Base-by-base conservation (phyloP, 1,139 yeast species). In the Pneumocystis sp. region DNA sequence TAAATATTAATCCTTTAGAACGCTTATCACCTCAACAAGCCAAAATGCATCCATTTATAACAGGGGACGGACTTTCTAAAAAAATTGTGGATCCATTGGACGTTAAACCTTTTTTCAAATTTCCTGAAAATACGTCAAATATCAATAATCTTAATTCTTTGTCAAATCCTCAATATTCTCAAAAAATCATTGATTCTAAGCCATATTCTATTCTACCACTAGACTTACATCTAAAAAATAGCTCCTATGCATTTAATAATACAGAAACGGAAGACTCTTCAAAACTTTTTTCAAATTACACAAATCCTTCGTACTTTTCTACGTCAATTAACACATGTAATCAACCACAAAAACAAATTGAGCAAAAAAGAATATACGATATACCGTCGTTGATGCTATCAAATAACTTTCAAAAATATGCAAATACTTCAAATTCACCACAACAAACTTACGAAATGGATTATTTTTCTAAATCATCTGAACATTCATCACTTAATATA, bases 1-100 rank as follows among this genome's bases (percentile, higher is more conserved):
- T 93, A 67, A 89, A 86, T 70, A 76, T 89, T 73, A 91, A 91
- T 75, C 98, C 98, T 0, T 80, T 93, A 71, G 96, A 91, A 74
- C 81, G 99, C 71, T 86, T 96, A 85, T 89, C 97, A 0, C 98
- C 98, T 12, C 96, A 89, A 71, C 97, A 93, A 74, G 98, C 97
- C 0, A 80, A 87, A 34, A 80, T 84, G 75, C 98, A 95, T 76
- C 97, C 97, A 0, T 93, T 95, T 74, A 83, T 93, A 29, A 86
- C 86, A 12, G 77, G 75, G 60, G 68, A 72, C 61, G 72, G 71
- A 69, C 76, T 72, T 62, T 59, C 29, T 3, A 64, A 62, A 17
- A 64, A 77, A n/a, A 77, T 71, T 69, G 74, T 74, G 42, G 75
- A 77, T 12, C 66, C 68, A 15, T 1, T 66, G 10, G 17, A 57